Base-by-base conservation (phyloP, 768 basidiomycete genomes). In the Trichaptum fuscoviolaceum region DNA sequence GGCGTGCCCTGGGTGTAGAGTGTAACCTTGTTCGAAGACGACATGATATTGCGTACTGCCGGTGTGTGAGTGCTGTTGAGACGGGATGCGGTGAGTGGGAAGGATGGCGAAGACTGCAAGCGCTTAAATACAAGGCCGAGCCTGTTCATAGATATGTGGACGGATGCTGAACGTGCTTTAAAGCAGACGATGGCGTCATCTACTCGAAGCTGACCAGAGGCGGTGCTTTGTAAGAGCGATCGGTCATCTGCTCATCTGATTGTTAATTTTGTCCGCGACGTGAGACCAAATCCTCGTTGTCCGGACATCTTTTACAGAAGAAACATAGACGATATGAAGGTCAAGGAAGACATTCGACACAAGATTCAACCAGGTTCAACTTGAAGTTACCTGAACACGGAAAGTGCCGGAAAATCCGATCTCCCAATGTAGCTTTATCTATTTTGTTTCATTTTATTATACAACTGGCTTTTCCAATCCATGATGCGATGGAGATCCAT, bases 1-100 rank as follows among this genome's bases (percentile, higher is more conserved):
- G 90, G 89, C 0, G 88, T 90, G n/a, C 74, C 67, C 10, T 72
- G 72, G 30, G 77, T 77, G 74, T 85, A 87, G 23, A 88, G 76
- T n/a, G 42, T 52, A 52, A 52, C 42, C 42, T 52, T 52, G 42
- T 73, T 70, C 3, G 42, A 52, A 12, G 42, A 52, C 42, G 42
- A 52, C 42, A 52, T 52, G 42, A 52, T 52, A 52, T 12, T 52
- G 42, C 42, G 42, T 12, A 12, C 8, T 30, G 30, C 8, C 30
- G 30, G 8, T n/a, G n/a, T n/a, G n/a, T n/a, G 17, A 17, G 17
- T 17, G 42, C 20, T 12, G 42, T 52, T 52, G 42, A 52, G 5
- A 52, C 42, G 20, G 42, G 42, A 20, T 52, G 42, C 15, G 10
- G 42, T 15, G 42, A 52, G 42, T 52, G 42, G 12, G 12, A 20